phyloP scores from a whole-genome alignment of 2,329 filamentous ascomycete species.

The Hirsutella thompsonii region DNA sequence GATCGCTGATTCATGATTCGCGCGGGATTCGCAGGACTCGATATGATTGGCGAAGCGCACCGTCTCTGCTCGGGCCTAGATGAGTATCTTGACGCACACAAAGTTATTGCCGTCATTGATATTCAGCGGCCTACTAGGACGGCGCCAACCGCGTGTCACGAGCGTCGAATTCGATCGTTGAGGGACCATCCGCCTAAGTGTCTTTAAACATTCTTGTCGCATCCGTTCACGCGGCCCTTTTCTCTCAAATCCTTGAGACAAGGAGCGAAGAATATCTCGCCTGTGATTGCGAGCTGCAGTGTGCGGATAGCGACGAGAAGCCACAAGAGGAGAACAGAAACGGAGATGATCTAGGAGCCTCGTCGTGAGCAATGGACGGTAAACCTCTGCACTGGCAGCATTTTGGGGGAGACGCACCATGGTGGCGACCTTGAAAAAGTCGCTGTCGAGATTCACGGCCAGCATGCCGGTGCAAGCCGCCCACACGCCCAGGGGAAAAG shows the following conservation, averaged over 20 bases:
- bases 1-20: too few relatives aligned
- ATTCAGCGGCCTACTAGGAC: too few relatives aligned
- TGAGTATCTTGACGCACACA: too few relatives aligned
- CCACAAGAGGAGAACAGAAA: slow-evolving; percentile 28
- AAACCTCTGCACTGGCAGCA: background rate
- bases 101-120: too few relatives aligned
- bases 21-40: too few relatives aligned
- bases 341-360: slow-evolving; percentile 23
- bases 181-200: too few relatives aligned
- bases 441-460: slow-evolving; percentile 26
- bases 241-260: slow-evolving; percentile 25
- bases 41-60: too few relatives aligned
- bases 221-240: slow-evolving; percentile 15
- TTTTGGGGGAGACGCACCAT: slow-evolving; percentile 12
- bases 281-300: slow-evolving; percentile 20
- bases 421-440: slow-evolving; percentile 27
- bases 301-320: slow-evolving; percentile 26
- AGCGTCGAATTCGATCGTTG: too few relatives aligned
- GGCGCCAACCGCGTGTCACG: too few relatives aligned
- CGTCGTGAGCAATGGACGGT: slow-evolving; percentile 3
- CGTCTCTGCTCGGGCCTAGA: too few relatives aligned
- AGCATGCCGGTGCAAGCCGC: slow-evolving; percentile 26
- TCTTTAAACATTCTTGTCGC: slow-evolving; percentile 15
- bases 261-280: slow-evolving; percentile 31
- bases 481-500: slow-evolving; percentile 32